A percentile compares a stretch with the other conserved stretches of the same genome.
These are phyloP conservation scores for Eimeria brunetti DNA, from an alignment of 169 alveolate species.

Conservation along the genomic window DNA sequence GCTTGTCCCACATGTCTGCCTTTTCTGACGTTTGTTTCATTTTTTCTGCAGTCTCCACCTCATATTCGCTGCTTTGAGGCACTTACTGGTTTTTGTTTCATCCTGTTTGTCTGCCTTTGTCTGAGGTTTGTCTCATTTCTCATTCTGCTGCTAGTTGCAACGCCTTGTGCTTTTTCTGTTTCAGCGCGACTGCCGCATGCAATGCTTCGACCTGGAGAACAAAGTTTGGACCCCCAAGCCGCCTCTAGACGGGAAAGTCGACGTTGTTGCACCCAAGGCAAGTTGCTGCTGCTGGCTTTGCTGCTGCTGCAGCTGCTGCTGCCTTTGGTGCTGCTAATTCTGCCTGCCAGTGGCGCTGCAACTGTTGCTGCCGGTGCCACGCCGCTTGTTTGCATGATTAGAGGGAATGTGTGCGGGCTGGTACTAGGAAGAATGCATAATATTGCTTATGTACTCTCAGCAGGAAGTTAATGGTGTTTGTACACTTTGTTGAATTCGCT, in stretches of 20 bases:
- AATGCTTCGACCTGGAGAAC: slow-evolving; percentile 70
- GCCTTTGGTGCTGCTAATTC: no score
- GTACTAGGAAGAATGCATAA: not conserved
- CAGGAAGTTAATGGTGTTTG: not conserved
- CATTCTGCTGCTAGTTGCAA: not conserved
- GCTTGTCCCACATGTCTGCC: not conserved
- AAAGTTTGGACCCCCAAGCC: slow-evolving; percentile 77
- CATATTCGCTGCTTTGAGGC: not conserved
- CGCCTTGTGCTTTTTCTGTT: not conserved
- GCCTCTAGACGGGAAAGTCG: slow-evolving; percentile 76
- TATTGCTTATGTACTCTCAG: not conserved
- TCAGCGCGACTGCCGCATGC: slow-evolving; percentile 83
- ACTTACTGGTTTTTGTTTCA: no score
- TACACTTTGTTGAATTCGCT: not conserved
- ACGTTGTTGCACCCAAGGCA: slow-evolving; percentile 75
- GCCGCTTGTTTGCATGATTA: not conserved
- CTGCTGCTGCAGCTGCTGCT: not conserved
- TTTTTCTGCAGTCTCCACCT: not conserved
- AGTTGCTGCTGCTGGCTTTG: not conserved
- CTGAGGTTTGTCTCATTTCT: no score
- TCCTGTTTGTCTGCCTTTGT: not conserved
- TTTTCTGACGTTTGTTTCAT: not conserved
- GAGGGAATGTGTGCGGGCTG: not conserved
- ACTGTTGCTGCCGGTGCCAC: not conserved
- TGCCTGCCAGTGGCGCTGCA: no score